Base-by-base conservation (phyloP, 176 grass and related monocot species). In the Paspalum notatum region DNA sequence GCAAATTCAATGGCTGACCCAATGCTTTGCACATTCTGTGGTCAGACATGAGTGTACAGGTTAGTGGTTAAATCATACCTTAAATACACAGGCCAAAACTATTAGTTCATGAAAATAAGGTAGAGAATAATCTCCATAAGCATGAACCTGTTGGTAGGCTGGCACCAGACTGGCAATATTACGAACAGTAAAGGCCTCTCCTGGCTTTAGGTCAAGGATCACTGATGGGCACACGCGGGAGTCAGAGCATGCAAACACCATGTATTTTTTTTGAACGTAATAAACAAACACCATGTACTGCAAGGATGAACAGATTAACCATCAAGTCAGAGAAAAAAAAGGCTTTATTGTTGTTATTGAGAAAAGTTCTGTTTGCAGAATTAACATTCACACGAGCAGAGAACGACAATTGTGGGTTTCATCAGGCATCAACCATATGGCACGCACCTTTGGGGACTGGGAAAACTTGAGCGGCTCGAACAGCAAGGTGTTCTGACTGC, bases 241-340 rank as follows among this genome's bases (percentile, higher is more conserved):
- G 54, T 91, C 94, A 27, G 94, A 76, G 39, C 91, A 97, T 7
- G 91, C 87, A 53, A 97, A 97, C 82, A 97, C 89, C 94, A 94
- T 91, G 82, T 90, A 97, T n/a, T n/a, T n/a, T n/a, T n/a, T n/a
- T n/a, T n/a, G n/a, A n/a, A n/a, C n/a, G n/a, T n/a, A n/a, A n/a
- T n/a, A n/a, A n/a, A n/a, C 87, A 53, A 97, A 97, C 82, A 97
- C 89, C 94, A 94, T 91, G 82, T 90, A 97, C 89, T 93, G 86
- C 75, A 84, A 73, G 55, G 7, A 85, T 80, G 25, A 71, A 72
- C 9, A 45, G 52, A 71, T 46, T 82, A 64, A 73, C 12, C 50
- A 52, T 7, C 48, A 53, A 78, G 1, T 12, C 44, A 78, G 60
- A 65, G 16, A 58, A 12, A 13, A 24, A 75, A 32, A 32, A 32